Conservation (phyloP, 148 eudicot species). For the Rhododendron molle region DNA sequence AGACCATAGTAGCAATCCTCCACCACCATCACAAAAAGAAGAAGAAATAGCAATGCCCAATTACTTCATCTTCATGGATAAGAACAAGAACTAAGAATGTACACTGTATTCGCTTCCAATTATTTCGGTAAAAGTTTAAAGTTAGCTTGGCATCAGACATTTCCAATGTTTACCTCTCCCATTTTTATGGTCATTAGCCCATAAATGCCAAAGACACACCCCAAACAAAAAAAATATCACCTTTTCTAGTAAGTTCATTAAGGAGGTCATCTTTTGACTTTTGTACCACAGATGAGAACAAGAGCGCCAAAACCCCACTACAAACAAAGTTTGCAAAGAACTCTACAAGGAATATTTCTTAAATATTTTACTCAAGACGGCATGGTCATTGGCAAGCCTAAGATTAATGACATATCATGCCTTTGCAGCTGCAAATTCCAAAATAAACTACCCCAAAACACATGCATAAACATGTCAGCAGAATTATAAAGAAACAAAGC, state of each 20-base stretch:
- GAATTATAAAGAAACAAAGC: neutral
- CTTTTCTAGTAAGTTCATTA: constrained; percentile 1
- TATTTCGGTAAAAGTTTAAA: neutral
- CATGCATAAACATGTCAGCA: neutral
- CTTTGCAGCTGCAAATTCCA: neutral
- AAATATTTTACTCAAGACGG: neutral
- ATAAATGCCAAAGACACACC: neutral
- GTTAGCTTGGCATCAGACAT: neutral
- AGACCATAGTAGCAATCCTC: neutral
- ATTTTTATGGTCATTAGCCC: neutral
- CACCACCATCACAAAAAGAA: neutral
- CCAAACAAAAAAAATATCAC: neutral
- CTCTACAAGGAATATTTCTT: neutral
- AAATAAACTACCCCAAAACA: neutral
- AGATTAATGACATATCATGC: neutral
- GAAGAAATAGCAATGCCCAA: neutral
- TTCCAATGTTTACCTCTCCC: neutral
- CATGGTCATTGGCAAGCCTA: neutral
- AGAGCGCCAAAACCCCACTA: neutral
- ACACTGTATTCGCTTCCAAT: neutral
- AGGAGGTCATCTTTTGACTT: neutral
- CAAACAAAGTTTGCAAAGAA: neutral
- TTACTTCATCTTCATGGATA: neutral
- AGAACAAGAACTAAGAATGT: neutral
- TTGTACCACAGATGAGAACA: neutral